Evolutionary conservation across 371 early-diverging fungal genomes (phyloP), one percentile per base, ranked within the genome.

Genomic region (Mortierella sp.): DNA sequence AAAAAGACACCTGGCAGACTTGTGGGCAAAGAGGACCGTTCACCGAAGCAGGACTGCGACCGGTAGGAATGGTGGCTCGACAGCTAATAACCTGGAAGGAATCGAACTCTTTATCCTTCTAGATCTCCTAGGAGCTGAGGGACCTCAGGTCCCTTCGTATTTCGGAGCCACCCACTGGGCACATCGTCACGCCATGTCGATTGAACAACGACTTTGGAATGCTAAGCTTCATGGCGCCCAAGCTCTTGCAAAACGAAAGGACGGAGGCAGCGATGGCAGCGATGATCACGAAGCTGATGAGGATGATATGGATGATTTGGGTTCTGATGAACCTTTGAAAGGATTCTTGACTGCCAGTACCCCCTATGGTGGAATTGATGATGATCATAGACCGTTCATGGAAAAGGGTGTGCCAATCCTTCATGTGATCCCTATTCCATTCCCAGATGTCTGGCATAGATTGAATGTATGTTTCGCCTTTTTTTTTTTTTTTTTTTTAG

Each of bases 351-450:
- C 73, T 10, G 61, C 84, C 35, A 84, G 84, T 3, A 80, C 75
- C 39, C 69, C 70, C 20, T 85, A 87, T 49, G 72, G 83, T 32
- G 66, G 81, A 8, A 87, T 98, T 51, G 93, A 93, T 62, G 99
- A 98, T 79, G 99, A 99, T 83, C 99, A 99, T 85, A 69, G 90
- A 16, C 98, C 99, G 4, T 99, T 99, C 83, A 37, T 93, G 52
- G 59, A 86, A 20, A 88, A 90, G 43, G 94, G 95, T 24, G 96
- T 97, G 0, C 93, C 95, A 6, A 88, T 97, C 49, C 85, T 97
- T 30, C 99, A 98, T 84, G 71, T 96, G 37, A 98, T 99, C 64
- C 93, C 98, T 2, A 71, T 78, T n/a, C 95, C 94, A 20, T 99
- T 99, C 84, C 98, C 99, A 5, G 45, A 49, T 11, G 97, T 93